A percentile compares a stretch with the other conserved stretches of the same genome.
These are phyloP conservation scores for Pichia manshurica DNA, from an alignment of 805 yeast genomes.

Conservation along the genomic window DNA sequence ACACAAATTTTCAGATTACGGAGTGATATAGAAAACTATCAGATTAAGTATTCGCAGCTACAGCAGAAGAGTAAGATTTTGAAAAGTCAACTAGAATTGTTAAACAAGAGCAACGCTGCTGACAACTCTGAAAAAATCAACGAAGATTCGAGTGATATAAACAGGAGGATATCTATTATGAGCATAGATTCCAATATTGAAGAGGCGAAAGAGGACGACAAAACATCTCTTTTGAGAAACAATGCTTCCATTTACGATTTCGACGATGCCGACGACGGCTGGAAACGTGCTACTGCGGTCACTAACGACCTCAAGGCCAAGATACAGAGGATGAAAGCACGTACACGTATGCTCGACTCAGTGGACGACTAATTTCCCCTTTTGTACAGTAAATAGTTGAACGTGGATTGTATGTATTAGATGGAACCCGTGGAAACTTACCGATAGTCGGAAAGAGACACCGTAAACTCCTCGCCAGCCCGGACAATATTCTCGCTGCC, in stretches of 20 bases:
- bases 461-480: too few species aligned
- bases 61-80: slow-evolving; percentile 20
- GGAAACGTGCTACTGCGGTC: slow-evolving; percentile 88
- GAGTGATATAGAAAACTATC: slow-evolving; percentile 57
- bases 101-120: slow-evolving; percentile 6
- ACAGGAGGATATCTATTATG: slow-evolving; percentile 30
- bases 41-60: slow-evolving; percentile 36
- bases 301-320: slow-evolving; percentile 80
- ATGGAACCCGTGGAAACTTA: too few species aligned
- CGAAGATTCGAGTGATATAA: slow-evolving; percentile 23
- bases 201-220: slow-evolving; percentile 11
- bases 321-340: slow-evolving; percentile 83
- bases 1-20: slow-evolving; percentile 56
- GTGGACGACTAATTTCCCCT: slow-evolving; percentile 1
- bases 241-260: slow-evolving; percentile 26
- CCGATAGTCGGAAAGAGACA: too few species aligned
- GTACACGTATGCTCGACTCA: slow-evolving; percentile 29
- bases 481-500: too few species aligned
- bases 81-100: slow-evolving; percentile 12
- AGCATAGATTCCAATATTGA: slow-evolving; percentile 25
- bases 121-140: background rate
- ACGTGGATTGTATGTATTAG: background rate
- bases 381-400: background rate
- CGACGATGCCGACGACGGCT: slow-evolving; percentile 57
- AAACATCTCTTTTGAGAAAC: slow-evolving; percentile 10